Evolutionary conservation across 2,329 filamentous ascomycete genomes (phyloP).

Genomic region (Cladosporium sp.): DNA sequence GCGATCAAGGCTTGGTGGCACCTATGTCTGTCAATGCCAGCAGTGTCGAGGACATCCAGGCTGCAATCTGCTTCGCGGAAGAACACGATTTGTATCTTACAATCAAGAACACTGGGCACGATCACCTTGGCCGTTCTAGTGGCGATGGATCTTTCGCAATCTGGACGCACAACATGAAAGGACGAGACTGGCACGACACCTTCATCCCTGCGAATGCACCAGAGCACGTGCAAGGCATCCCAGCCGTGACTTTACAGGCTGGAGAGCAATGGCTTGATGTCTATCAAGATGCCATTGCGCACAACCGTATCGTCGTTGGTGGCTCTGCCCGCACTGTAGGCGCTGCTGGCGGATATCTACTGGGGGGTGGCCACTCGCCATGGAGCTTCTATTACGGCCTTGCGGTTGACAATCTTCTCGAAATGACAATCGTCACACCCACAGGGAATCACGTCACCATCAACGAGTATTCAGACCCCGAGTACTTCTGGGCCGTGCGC

Average conservation of each 20-base stretch:
- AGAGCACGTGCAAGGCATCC: conserved; percentile 11
- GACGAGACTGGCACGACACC: not conserved
- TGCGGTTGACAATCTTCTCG: conserved; percentile 24
- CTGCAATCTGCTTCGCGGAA: conserved; percentile 21
- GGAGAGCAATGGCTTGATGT: conserved; percentile 20
- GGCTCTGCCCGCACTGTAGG: conserved; percentile 23
- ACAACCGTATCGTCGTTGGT: conserved; percentile 20
- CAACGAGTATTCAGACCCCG: not conserved
- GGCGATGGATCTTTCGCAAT: conserved; percentile 20
- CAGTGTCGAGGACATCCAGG: conserved; percentile 17
- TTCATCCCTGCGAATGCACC: conserved; percentile 5
- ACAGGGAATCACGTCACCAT: conserved; percentile 20
- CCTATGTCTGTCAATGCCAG: not conserved
- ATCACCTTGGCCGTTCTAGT: conserved; percentile 22
- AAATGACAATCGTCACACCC: conserved; percentile 22
- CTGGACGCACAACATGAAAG: conserved; percentile 21
- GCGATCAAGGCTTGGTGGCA: conserved; percentile 1
- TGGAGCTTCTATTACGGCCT: conserved; percentile 22
- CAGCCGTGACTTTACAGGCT: conserved; percentile 19
- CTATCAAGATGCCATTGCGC: conserved; percentile 18
- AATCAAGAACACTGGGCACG: conserved; percentile 25
- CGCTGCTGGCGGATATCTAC: conserved; percentile 22
- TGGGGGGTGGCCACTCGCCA: conserved; percentile 22
- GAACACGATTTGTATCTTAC: conserved; percentile 20
- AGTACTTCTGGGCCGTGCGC: conserved; percentile 2